Evolutionary conservation across 305 asterid species (phyloP).

Genomic region (Solanum hybrid): DNA sequence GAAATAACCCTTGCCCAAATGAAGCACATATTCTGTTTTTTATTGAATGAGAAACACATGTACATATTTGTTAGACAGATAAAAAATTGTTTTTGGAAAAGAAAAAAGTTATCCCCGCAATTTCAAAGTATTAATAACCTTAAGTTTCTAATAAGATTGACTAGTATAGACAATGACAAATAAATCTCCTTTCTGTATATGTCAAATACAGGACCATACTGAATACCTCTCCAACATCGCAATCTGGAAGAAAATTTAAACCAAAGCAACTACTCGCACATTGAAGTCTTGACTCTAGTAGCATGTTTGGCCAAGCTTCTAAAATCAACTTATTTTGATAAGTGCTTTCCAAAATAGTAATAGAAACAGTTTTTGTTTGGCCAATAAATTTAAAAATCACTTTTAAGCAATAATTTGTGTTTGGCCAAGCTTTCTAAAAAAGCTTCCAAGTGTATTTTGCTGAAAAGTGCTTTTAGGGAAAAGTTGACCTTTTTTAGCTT

Average conservation of each 20-base stretch:
- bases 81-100: background rate
- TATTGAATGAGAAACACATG: background rate
- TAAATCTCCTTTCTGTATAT: background rate
- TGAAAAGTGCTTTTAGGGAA: background rate
- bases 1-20: background rate
- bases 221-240: background rate
- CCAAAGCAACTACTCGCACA: background rate
- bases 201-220: background rate
- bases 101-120: background rate
- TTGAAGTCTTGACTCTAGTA: background rate
- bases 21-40: background rate
- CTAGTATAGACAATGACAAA: background rate
- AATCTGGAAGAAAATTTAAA: background rate
- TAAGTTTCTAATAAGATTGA: background rate
- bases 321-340: background rate
- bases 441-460: background rate
- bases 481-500: background rate
- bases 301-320: background rate
- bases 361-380: background rate
- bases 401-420: background rate
- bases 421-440: background rate
- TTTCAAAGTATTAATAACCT: background rate
- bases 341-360: background rate
- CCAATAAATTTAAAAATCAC: background rate
- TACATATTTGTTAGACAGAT: background rate